Evolutionary conservation across 495 filamentous ascomycete genomes (phyloP), one percentile per base, ranked within the genome.

Genomic region (Hyaloscypha finlandica): DNA sequence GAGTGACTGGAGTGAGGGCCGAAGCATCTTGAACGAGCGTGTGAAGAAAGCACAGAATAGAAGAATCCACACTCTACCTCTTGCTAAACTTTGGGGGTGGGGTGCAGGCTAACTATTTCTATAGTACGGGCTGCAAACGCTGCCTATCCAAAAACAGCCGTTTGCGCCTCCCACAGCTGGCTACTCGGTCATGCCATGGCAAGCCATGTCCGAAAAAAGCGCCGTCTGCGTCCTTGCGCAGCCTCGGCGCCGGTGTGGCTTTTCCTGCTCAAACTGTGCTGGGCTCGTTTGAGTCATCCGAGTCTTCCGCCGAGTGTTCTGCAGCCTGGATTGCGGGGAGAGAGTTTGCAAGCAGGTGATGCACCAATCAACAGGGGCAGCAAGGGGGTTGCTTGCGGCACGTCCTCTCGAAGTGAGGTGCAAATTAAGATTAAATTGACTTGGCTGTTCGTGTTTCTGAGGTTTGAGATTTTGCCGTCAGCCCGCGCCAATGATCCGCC

Each of bases 1-100:
- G 56, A 59, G 56, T 59, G 56, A 59, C 56, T 59, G 22, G 56
- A 59, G 56, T n/a, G 29, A 33, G 22, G 53, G 29, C 22, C 20
- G 29, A 32, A n/a, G 30, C 56, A 59, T 59, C 32, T 59, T 37
- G 56, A 59, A 59, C 32, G 56, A 59, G 32, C 22, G 56, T 33
- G 31, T 56, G 56, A n/a, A 11, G 53, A 56, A 56, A n/a, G 53
- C 8, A 56, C 53, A n/a, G 53, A 56, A 48, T 48, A 14, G 42
- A 48, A 48, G 11, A 48, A 48, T 48, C 16, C 11, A 48, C 42
- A 48, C 42, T 6, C 42, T 48, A 48, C 42, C 42, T 48, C 42
- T 48, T 48, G 9, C 42, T 12, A 48, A 48, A 6, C 4, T 19
- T 48, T 6, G 42, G 42, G 42, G 42, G 16, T 19, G 42, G 42